phyloP scores from a whole-genome alignment of 805 yeast genomes.

The Komagataella pastoris region DNA sequence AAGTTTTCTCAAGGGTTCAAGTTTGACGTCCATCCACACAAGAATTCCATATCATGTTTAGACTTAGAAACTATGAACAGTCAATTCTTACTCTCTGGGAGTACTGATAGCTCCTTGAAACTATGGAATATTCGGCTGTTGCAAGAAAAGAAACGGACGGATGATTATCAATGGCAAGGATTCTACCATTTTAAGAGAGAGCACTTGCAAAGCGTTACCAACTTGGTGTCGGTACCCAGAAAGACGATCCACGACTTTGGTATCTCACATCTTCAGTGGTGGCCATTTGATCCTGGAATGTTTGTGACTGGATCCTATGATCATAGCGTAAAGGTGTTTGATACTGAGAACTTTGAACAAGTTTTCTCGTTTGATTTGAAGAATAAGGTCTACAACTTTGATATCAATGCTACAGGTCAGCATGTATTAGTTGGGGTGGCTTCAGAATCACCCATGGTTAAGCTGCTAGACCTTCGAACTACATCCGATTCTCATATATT shows the following conservation, averaged over 20 bases:
- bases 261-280: conserved; percentile 68
- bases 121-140: conserved; percentile 44
- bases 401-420: conserved; percentile 31
- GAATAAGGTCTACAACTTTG: conserved; percentile 54
- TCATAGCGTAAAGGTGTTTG: conserved; percentile 69
- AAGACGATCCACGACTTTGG: conserved; percentile 53
- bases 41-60: conserved; percentile 44
- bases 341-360: conserved; percentile 47
- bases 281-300: conserved; percentile 82
- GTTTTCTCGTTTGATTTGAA: conserved; percentile 56
- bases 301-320: conserved; percentile 78
- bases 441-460: conserved; percentile 51
- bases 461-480: conserved; percentile 63
- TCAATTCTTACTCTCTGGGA: conserved; percentile 50
- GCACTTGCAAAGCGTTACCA: conserved; percentile 12
- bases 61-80: conserved; percentile 35
- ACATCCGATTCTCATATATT: conserved; percentile 64
- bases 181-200: conserved; percentile 17
- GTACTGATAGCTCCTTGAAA: conserved; percentile 56
- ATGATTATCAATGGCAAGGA: conserved; percentile 10
- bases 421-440: conserved; percentile 57
- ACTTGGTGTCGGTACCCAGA: conserved; percentile 12
- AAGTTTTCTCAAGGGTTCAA: not conserved
- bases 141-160: conserved; percentile 5
- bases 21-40: conserved; percentile 12